Evolutionary conservation across 768 basidiomycete species (phyloP).

Genomic region (Kwoniella sp.): DNA sequence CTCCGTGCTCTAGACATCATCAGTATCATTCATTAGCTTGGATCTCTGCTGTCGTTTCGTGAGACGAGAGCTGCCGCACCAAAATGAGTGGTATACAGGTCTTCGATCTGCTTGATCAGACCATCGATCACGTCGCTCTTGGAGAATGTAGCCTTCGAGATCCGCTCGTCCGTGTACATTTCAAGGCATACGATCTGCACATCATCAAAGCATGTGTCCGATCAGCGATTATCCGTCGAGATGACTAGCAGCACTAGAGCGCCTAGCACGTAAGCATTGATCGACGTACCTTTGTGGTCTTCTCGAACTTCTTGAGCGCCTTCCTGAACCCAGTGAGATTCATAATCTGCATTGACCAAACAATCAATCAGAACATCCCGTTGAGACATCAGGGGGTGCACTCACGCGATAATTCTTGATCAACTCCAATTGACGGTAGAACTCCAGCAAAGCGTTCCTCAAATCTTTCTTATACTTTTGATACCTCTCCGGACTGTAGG

Average conservation of each 20-base stretch:
- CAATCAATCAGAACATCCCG: background rate
- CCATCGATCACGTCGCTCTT: slow-evolving; percentile 65
- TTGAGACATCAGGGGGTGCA: background rate
- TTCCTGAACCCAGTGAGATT: slow-evolving; percentile 92
- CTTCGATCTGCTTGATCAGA: slow-evolving; percentile 77
- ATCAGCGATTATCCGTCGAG: no score
- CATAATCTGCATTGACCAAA: slow-evolving; percentile 62
- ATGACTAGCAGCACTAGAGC: no score
- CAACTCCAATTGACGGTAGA: slow-evolving; percentile 81
- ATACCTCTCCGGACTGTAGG: slow-evolving; percentile 75
- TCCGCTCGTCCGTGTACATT: slow-evolving; percentile 80
- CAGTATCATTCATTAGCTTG: background rate
- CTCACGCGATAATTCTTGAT: slow-evolving; percentile 85
- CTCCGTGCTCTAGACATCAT: slow-evolving; percentile 63
- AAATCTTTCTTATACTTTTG: slow-evolving; percentile 79
- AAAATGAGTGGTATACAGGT: slow-evolving; percentile 73
- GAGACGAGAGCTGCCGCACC: slow-evolving; percentile 58
- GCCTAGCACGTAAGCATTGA: background rate
- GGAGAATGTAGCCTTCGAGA: slow-evolving; percentile 69
- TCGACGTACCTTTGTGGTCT: slow-evolving; percentile 67
- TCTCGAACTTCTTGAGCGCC: slow-evolving; percentile 79
- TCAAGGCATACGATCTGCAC: slow-evolving; percentile 68
- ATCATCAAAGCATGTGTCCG: no score
- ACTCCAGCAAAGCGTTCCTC: slow-evolving; percentile 78
- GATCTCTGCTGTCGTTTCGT: background rate